Evolutionary conservation across 805 yeast genomes (phyloP).

Genomic region (Scheffersomyces coipomensis): DNA sequence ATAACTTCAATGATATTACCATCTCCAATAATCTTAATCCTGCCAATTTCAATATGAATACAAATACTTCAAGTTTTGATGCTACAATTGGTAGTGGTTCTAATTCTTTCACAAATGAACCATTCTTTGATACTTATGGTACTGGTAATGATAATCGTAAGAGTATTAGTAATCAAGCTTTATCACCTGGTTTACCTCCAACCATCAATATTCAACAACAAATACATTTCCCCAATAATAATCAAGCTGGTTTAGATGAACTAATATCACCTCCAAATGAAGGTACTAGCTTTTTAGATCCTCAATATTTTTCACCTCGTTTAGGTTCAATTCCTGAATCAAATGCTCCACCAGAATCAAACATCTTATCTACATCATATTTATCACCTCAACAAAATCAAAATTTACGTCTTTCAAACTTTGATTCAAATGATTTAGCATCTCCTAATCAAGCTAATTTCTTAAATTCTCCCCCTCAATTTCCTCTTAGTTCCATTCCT

Average conservation of each 20-base stretch:
- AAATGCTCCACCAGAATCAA: constrained; percentile 34
- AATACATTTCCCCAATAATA: constrained; percentile 5
- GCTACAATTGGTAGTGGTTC: constrained; percentile 4
- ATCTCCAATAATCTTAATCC: too few relatives aligned
- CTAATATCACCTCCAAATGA: constrained; percentile 32
- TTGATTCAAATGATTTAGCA: constrained; percentile 30
- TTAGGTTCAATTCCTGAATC: constrained; percentile 35
- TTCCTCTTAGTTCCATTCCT: constrained; percentile 8
- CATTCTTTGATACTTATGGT: constrained; percentile 31
- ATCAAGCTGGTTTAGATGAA: constrained; percentile 20
- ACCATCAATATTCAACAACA: constrained; percentile 6
- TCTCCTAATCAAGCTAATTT: constrained; percentile 27
- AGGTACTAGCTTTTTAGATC: constrained; percentile 15
- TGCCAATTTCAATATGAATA: too few relatives aligned
- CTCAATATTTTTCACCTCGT: constrained; percentile 43
- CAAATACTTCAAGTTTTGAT: background rate
- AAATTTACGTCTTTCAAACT: constrained; percentile 13
- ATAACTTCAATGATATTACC: background rate
- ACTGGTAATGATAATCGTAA: constrained; percentile 9
- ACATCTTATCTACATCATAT: constrained; percentile 16
- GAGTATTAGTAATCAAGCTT: too few relatives aligned
- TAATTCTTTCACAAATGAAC: constrained; percentile 23
- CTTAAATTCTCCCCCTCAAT: constrained; percentile 38
- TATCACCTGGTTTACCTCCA: background rate
- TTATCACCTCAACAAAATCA: constrained; percentile 28